Percentiles rank a stretch among this genome's conserved stretches.
Evolutionary conservation across 768 basidiomycete species (phyloP).

Genomic region (Pisolithus marmoratus): DNA sequence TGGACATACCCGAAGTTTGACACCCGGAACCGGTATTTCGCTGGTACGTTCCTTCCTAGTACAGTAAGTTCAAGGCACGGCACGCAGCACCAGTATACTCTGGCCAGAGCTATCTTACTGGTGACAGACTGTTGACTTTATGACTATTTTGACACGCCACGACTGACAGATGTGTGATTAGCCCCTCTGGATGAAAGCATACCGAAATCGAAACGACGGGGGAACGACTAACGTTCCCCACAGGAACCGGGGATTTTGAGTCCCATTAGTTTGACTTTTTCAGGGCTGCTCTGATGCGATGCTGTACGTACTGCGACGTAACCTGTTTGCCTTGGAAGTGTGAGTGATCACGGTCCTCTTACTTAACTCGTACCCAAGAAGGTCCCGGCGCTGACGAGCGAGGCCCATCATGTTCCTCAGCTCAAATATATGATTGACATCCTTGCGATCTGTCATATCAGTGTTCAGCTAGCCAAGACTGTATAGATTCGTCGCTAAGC

Average conservation of each 20-base stretch:
- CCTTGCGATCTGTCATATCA: background rate
- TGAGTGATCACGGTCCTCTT: background rate
- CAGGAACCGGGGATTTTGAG: slow-evolving; percentile 11
- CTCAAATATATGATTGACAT: slow-evolving; percentile 1
- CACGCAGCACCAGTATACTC: too few relatives aligned
- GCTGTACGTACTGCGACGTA: slow-evolving; percentile 1
- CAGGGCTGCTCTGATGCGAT: slow-evolving; percentile 25
- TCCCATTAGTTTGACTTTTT: slow-evolving; percentile 26
- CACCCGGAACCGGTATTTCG: too few relatives aligned
- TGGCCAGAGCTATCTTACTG: too few relatives aligned
- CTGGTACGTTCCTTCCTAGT: too few relatives aligned
- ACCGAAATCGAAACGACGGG: background rate
- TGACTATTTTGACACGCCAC: background rate
- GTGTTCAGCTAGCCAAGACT: background rate
- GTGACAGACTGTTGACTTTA: too few relatives aligned
- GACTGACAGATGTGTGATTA: background rate
- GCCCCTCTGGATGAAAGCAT: background rate
- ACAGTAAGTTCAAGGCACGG: too few relatives aligned
- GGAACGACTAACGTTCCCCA: background rate
- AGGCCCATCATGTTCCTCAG: background rate
- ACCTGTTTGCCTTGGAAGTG: background rate
- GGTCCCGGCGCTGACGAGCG: too few relatives aligned
- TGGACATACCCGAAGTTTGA: too few relatives aligned
- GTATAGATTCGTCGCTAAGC: slow-evolving; percentile 1
- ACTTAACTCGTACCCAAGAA: background rate